Conservation (phyloP, 116 monocot genomes). For the Phalaenopsis hybrid region DNA sequence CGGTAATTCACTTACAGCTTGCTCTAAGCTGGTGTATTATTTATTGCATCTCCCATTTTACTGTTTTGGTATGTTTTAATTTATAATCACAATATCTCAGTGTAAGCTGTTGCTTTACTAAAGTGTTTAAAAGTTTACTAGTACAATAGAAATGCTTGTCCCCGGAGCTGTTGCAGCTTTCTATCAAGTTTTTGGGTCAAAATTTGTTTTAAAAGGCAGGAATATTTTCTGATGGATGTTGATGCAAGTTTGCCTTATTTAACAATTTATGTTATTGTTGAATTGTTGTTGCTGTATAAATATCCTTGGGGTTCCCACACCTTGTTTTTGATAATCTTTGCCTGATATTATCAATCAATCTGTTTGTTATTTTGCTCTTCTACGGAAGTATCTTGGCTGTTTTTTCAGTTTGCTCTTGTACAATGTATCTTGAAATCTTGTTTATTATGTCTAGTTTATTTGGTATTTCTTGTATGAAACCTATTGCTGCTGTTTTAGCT, state of each 20-base stretch:
- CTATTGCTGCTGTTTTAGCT: background rate
- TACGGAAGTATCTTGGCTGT: too few species aligned
- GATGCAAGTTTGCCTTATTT: background rate
- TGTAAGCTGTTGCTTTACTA: background rate
- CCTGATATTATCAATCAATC: too few species aligned
- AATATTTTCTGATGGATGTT: background rate
- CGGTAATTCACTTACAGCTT: conserved; percentile 25
- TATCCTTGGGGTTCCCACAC: too few species aligned
- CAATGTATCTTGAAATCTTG: too few species aligned
- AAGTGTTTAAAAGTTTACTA: background rate
- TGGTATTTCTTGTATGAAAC: background rate
- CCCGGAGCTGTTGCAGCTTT: background rate
- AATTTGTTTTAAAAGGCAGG: background rate
- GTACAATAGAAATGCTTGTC: background rate
- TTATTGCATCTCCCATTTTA: background rate
- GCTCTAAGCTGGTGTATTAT: background rate
- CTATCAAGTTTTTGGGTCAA: background rate
- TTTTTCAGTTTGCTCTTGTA: too few species aligned
- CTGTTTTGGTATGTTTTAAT: background rate
- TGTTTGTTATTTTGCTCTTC: too few species aligned
- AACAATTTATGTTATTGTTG: background rate
- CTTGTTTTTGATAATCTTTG: too few species aligned
- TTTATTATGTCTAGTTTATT: background rate
- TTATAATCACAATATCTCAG: background rate
- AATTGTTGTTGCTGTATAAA: too few species aligned